Evolutionary conservation across 2,329 filamentous ascomycete species (phyloP), one percentile per base, ranked within the genome.

Genomic region (Penicillium sp.): DNA sequence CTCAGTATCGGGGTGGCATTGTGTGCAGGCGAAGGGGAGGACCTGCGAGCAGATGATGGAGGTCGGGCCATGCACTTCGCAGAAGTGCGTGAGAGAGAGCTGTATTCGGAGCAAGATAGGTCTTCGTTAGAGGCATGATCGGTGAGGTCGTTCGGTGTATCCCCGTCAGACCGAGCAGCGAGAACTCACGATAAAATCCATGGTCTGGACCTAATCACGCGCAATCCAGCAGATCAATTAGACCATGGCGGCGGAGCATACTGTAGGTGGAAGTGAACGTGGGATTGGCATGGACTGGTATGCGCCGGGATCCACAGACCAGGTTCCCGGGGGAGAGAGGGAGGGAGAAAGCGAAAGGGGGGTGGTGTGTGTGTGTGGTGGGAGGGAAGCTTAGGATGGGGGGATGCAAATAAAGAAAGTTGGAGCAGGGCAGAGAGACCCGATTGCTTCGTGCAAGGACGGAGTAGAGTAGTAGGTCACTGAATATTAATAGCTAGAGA

Each of bases 21-120:
- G 79, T 49, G 76, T 72, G 69, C 84, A 86, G 57, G 82, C 77
- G 58, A 83, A 77, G 14, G 83, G 83, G 51, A 83, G 76, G 63
- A 84, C 81, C 71, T 86, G 84, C 59, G 84, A 86, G 73, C 84
- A 86, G 64, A 86, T 83, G 72, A 86, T 85, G 58, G 83, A 85
- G 54, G 84, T 86, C 17, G 84, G 84, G 71, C 84, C 84, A 80
- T 86, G 83, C 73, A 84, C 78, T 76, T 86, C 84, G 75, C 84
- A 86, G 73, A 86, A 86, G 76, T 86, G 84, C 64, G 84, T 85
- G 64, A 86, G 80, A 68, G 84, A 86, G 70, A 86, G 81, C 84
- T 86, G 68, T 52, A 5, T 49, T 58, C 54, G 60, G 54, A 57
- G 51, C 12, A 12, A 42, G 37, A 48, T 11, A 37, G 14, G 1